Evolutionary conservation across 2,329 filamentous ascomycete genomes (phyloP).

Genomic region (Verticillium longisporum): DNA sequence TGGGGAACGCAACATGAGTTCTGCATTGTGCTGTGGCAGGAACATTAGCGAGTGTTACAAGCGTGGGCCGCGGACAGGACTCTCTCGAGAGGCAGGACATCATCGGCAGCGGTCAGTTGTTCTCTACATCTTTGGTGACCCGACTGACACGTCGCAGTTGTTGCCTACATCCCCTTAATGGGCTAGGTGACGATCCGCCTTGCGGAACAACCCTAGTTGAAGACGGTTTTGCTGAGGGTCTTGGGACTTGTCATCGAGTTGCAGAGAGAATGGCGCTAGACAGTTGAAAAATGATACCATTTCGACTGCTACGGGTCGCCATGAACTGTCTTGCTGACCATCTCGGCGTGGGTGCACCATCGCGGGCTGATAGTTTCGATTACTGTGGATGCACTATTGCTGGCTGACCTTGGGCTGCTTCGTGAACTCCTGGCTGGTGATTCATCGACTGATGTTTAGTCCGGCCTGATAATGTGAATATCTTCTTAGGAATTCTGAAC

Average conservation of each 20-base stretch:
- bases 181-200: slow-evolving; percentile 96
- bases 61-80: slow-evolving; percentile 66
- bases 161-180: slow-evolving; percentile 88
- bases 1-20: no score
- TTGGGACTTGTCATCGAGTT: slow-evolving; percentile 93
- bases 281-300: neutral
- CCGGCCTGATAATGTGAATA: no score
- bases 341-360: no score
- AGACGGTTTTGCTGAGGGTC: slow-evolving; percentile 86
- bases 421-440: no score
- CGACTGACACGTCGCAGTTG: slow-evolving; percentile 37
- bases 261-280: slow-evolving; percentile 65
- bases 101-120: slow-evolving; percentile 60
- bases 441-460: no score
- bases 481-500: no score
- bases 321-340: no score
- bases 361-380: no score
- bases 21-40: no score
- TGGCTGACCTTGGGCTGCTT: no score
- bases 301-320: neutral
- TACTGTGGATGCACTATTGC: no score
- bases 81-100: slow-evolving; percentile 85
- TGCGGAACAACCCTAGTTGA: slow-evolving; percentile 93
- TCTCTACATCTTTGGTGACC: neutral
- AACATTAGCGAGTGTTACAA: no score